Conservation (phyloP, 2,329 filamentous ascomycete species). For the Helotiales sp. region DNA sequence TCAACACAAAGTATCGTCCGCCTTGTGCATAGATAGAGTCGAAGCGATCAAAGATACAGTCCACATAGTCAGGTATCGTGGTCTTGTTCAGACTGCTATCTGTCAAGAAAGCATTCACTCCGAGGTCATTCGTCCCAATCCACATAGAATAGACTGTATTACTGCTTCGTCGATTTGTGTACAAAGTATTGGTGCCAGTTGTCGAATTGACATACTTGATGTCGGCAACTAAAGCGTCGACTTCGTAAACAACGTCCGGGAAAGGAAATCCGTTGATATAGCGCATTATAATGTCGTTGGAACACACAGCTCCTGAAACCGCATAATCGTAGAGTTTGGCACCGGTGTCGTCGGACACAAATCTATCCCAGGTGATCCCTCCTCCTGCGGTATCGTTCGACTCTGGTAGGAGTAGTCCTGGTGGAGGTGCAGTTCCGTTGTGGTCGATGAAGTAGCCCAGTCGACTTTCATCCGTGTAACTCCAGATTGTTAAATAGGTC, state of each 20-base stretch:
- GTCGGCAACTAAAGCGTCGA: slow-evolving; percentile 57
- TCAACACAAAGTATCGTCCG: slow-evolving; percentile 68
- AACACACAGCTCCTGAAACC: slow-evolving; percentile 70
- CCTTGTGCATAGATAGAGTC: slow-evolving; percentile 65
- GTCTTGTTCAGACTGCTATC: slow-evolving; percentile 59
- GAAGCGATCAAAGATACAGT: slow-evolving; percentile 66
- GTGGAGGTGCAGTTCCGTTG: slow-evolving; percentile 60
- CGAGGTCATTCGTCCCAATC: slow-evolving; percentile 82
- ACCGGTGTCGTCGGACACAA: slow-evolving; percentile 59
- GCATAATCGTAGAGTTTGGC: slow-evolving; percentile 67
- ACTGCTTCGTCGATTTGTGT: slow-evolving; percentile 45
- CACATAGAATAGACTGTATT: slow-evolving; percentile 74
- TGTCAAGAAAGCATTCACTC: slow-evolving; percentile 62
- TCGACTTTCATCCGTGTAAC: slow-evolving; percentile 71
- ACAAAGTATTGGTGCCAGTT: slow-evolving; percentile 40
- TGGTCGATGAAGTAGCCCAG: slow-evolving; percentile 61
- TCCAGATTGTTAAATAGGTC: slow-evolving; percentile 17
- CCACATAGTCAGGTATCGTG: slow-evolving; percentile 63
- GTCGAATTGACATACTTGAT: slow-evolving; percentile 35
- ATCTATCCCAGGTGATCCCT: slow-evolving; percentile 68
- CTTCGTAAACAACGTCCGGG: slow-evolving; percentile 62
- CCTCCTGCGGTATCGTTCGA: slow-evolving; percentile 59
- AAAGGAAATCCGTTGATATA: slow-evolving; percentile 56
- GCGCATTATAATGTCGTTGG: slow-evolving; percentile 64
- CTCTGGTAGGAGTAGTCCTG: slow-evolving; percentile 50